These are phyloP conservation scores for Anaeromyces robustus DNA, from an alignment of 192 early-diverging fungal genomes.

Conservation along the genomic window DNA sequence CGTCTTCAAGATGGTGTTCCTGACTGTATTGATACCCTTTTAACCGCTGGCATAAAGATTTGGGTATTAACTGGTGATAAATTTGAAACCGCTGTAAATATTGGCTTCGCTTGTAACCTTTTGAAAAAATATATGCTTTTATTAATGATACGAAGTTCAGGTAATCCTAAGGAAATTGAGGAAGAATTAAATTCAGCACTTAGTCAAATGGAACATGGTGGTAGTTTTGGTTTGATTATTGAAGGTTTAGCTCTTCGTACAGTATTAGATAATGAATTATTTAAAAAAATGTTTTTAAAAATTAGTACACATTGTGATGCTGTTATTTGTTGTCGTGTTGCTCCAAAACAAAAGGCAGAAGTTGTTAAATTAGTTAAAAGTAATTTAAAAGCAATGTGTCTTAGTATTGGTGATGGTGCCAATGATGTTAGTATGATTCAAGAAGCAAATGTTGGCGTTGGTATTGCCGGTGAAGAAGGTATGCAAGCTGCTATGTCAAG, in stretches of 20 bases:
- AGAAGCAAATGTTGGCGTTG: constrained; percentile 85
- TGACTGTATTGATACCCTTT: not conserved
- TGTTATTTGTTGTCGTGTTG: constrained; percentile 95
- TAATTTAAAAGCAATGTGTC: constrained; percentile 67
- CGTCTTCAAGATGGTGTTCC: not conserved
- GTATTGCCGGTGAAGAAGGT: constrained; percentile 89
- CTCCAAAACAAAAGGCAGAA: constrained; percentile 87
- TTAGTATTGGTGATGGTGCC: constrained; percentile 91
- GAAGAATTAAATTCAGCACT: not conserved
- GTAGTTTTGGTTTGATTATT: constrained; percentile 48
- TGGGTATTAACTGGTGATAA: not conserved
- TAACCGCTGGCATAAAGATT: not conserved
- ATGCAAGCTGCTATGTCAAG: constrained; percentile 83
- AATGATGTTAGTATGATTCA: constrained; percentile 58
- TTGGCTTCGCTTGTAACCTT: constrained; percentile 69
- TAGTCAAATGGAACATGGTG: constrained; percentile 17
- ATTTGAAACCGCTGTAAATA: not conserved
- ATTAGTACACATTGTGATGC: constrained; percentile 65
- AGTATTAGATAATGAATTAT: constrained; percentile 44
- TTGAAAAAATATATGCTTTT: constrained; percentile 69
- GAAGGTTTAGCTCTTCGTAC: constrained; percentile 76
- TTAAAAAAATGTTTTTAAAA: constrained; percentile 42
- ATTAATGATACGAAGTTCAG: constrained; percentile 25
- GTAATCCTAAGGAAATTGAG: constrained; percentile 27
- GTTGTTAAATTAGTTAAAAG: constrained; percentile 79